Base-by-base conservation (phyloP, 768 basidiomycete species). In the Lactifluus pinguis region DNA sequence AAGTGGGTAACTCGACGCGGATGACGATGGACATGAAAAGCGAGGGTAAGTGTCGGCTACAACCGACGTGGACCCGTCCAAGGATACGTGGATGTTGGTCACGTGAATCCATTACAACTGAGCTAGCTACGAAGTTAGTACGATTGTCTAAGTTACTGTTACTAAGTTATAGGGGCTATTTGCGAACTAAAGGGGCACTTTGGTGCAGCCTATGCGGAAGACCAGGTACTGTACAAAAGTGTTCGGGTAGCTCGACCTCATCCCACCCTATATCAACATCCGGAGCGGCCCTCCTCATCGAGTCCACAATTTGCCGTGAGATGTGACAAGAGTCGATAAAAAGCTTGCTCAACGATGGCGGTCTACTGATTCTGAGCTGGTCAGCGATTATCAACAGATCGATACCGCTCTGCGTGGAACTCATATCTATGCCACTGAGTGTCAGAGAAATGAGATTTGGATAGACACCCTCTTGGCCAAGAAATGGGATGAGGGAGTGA, bases 1-100 rank as follows among this genome's bases (percentile, higher is more conserved):
- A 83, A 36, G 87, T 78, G n/a, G 89, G 88, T 38, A 92, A 77
- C 70, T 91, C 89, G 62, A 92, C 82, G 61, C 79, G 83, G 55
- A 91, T 64, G 57, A 67, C 67, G 54, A 74, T 66, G 49, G 65
- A 60, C 52, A 63, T 61, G 54, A 59, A 55, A 53, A 34, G 64
- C 32, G 11, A 34, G 21, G 50, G 6, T n/a, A 29, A 47, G 34
- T 32, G 48, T 25, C 17, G 47, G 39, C 15, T 42, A 15, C 25
- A 25, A 25, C 25, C 25, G 25, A 25, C 11, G 38, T 11, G 10
- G 10, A 11, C 14, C 14, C 41, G 38, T 29, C 30, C 15, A 38
- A 10, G 21, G 29, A 29, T 48, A 64, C 64, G 64, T 65, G 64
- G 62, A 63, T 10, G 51, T 13, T 5, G 29, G 48, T 62, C 61